phyloP scores from a whole-genome alignment of 1,139 yeast genomes.

The Saccharomyces hybrid region DNA sequence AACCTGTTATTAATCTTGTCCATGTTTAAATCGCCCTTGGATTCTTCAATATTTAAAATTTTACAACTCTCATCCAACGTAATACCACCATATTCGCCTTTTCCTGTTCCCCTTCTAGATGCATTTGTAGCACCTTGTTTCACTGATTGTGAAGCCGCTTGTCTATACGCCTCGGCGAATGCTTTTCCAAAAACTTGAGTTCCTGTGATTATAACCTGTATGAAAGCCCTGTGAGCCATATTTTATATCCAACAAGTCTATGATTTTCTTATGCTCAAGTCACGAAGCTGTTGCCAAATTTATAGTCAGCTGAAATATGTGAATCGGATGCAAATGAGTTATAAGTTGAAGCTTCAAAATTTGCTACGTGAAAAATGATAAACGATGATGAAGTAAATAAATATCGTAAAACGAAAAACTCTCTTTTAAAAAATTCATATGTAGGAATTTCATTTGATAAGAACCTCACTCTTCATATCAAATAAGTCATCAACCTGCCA shows the following conservation, averaged over 20 bases:
- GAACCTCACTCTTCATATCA: background rate
- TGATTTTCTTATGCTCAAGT: background rate
- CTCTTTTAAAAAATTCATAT: background rate
- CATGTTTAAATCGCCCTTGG: conserved; percentile 40
- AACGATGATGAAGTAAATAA: background rate
- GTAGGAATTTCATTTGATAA: background rate
- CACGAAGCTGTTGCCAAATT: background rate
- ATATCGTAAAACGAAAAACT: background rate
- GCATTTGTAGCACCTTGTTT: conserved; percentile 55
- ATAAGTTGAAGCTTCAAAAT: background rate
- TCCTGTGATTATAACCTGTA: conserved; percentile 87
- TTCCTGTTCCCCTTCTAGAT: conserved; percentile 44
- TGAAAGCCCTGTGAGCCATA: conserved; percentile 83
- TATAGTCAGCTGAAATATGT: background rate
- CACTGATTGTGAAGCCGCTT: conserved; percentile 84
- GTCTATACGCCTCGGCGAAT: conserved; percentile 92
- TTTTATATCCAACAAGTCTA: background rate
- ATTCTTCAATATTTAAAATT: conserved; percentile 67
- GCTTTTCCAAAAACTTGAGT: conserved; percentile 95
- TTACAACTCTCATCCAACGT: conserved; percentile 85
- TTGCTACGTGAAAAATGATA: background rate
- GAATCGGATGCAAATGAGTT: background rate
- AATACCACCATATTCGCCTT: conserved; percentile 57
- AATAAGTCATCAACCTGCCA: background rate
- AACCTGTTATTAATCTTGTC: conserved; percentile 69